Conservation (phyloP, 495 filamentous ascomycete genomes). For the Penicillium subrubescens region DNA sequence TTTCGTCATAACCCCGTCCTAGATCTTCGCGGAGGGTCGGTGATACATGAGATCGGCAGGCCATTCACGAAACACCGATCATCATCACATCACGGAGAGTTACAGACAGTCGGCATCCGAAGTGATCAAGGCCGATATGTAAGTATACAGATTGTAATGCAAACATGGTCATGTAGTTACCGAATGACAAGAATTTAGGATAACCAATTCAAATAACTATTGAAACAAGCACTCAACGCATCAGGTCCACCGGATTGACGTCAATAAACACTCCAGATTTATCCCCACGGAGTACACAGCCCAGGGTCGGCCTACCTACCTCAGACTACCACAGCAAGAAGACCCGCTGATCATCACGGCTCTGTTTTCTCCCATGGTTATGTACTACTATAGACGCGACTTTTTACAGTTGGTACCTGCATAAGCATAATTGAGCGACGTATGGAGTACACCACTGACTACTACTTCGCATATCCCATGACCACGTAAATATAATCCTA, state of each 20-base stretch:
- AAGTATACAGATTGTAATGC: neutral
- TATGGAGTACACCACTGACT: neutral
- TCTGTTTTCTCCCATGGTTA: slow-evolving; percentile 3
- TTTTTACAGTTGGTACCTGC: neutral
- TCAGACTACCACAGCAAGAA: neutral
- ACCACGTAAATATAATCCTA: neutral
- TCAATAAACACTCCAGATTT: neutral
- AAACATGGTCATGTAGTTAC: neutral
- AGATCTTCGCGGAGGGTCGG: neutral
- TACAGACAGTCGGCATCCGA: slow-evolving; percentile 10
- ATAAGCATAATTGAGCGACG: neutral
- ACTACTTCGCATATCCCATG: neutral
- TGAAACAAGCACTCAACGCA: neutral
- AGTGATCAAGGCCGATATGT: neutral
- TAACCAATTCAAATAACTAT: neutral
- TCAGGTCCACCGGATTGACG: neutral
- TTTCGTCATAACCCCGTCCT: neutral
- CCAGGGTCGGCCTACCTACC: slow-evolving; percentile 16
- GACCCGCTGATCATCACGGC: slow-evolving; percentile 16
- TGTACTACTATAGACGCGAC: neutral
- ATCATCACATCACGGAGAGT: neutral
- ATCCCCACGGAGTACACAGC: neutral
- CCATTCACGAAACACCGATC: slow-evolving; percentile 6
- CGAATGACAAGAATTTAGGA: neutral
- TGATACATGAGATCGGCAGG: slow-evolving; percentile 9